phyloP scores from a whole-genome alignment of 805 yeast species.

The Yamadazyma akitaensis region DNA sequence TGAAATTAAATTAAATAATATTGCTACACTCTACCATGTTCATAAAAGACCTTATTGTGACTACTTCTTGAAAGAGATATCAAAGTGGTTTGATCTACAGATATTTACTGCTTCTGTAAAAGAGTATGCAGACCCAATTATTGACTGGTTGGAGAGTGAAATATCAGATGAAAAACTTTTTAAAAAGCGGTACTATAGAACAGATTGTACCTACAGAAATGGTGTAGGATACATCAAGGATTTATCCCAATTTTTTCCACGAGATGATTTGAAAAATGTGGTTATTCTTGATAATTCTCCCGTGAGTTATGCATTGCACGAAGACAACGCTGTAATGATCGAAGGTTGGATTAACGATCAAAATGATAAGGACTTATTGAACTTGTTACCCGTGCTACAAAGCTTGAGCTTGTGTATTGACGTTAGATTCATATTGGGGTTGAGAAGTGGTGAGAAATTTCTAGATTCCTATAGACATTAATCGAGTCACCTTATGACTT shows the following conservation, averaged over 20 bases:
- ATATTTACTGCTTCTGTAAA: constrained; percentile 93
- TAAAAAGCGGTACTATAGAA: constrained; percentile 66
- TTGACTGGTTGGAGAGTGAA: constrained; percentile 82
- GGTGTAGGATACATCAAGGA: constrained; percentile 79
- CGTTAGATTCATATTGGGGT: constrained; percentile 72
- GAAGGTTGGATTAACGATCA: constrained; percentile 99
- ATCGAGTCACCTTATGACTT: neutral
- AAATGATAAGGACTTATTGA: constrained; percentile 78
- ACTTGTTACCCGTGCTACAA: constrained; percentile 74
- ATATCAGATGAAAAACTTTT: constrained; percentile 28
- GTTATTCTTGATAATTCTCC: constrained; percentile 93
- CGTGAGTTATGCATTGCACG: constrained; percentile 77
- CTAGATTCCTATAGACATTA: constrained; percentile 35
- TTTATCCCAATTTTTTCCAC: constrained; percentile 40
- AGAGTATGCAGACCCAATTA: constrained; percentile 96
- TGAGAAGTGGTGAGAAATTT: constrained; percentile 68
- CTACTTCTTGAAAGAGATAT: constrained; percentile 70
- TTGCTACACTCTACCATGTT: constrained; percentile 82
- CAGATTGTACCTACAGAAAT: constrained; percentile 69
- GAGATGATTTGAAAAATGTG: constrained; percentile 71
- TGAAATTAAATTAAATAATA: constrained; percentile 67
- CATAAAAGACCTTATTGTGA: constrained; percentile 92
- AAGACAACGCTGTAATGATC: constrained; percentile 84
- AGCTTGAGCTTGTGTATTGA: constrained; percentile 79
- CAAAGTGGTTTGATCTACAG: constrained; percentile 84